Evolutionary conservation across 208 protist species (phyloP).

Genomic region (Trypanosoma scelopori): DNA sequence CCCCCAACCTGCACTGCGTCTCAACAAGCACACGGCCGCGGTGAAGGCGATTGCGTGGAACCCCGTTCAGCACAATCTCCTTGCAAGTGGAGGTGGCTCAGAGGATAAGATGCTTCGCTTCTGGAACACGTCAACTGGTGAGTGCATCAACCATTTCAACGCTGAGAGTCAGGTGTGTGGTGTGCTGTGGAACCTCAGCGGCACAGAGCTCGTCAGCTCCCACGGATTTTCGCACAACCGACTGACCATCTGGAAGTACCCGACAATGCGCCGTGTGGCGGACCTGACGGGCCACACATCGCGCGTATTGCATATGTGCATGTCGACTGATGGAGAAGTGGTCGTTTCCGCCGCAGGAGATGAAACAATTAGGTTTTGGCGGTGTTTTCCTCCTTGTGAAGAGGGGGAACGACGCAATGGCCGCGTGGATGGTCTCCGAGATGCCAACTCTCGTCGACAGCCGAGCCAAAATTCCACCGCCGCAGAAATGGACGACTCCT

Average conservation of each 20-base stretch:
- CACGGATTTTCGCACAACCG: constrained; percentile 99
- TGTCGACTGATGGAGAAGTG: constrained; percentile 96
- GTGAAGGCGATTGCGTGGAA: constrained; percentile 99
- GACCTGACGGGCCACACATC: constrained; percentile 98
- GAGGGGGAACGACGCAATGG: constrained; percentile 14
- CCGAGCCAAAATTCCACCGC: neutral
- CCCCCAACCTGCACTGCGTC: constrained; percentile 64
- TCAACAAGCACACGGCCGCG: constrained; percentile 94
- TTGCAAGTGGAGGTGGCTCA: constrained; percentile 98
- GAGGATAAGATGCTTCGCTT: constrained; percentile 97
- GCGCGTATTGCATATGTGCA: constrained; percentile 97
- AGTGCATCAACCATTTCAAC: constrained; percentile 93
- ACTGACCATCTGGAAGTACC: constrained; percentile 99
- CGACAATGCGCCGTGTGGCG: constrained; percentile 95
- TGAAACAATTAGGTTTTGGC: constrained; percentile 97
- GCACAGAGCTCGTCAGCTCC: constrained; percentile 97
- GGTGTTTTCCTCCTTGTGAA: constrained; percentile 66
- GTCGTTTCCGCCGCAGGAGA: constrained; percentile 98
- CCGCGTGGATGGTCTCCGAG: neutral
- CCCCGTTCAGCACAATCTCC: constrained; percentile 92
- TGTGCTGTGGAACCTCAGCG: constrained; percentile 93
- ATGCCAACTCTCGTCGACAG: constrained; percentile 20
- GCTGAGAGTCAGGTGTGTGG: constrained; percentile 97
- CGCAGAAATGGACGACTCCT: constrained; percentile 6
- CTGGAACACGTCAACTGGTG: constrained; percentile 97